These are phyloP conservation scores for Penicillium mononematosum DNA, from an alignment of 495 filamentous ascomycete genomes.

Conservation along the genomic window DNA sequence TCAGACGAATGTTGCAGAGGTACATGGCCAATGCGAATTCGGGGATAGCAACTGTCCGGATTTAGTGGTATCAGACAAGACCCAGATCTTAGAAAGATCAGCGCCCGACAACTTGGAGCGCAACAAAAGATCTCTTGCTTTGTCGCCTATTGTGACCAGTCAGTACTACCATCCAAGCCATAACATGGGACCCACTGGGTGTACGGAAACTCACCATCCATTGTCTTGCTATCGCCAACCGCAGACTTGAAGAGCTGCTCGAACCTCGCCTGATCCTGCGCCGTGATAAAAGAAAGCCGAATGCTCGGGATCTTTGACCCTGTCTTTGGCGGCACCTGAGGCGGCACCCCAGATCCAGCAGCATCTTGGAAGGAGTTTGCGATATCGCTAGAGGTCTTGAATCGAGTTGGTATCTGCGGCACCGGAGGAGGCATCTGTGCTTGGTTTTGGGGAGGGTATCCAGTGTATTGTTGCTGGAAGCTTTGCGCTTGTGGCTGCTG, in stretches of 20 bases:
- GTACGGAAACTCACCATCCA: slow-evolving; percentile 59
- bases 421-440: slow-evolving; percentile 37
- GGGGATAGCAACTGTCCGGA: slow-evolving; percentile 92
- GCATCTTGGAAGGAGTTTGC: slow-evolving; percentile 73
- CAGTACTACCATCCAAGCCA: slow-evolving; percentile 15
- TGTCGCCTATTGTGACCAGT: slow-evolving; percentile 57
- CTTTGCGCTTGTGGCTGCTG: slow-evolving; percentile 39
- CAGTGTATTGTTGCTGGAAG: slow-evolving; percentile 42
- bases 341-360: slow-evolving; percentile 34
- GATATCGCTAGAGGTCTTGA: slow-evolving; percentile 78
- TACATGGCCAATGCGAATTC: slow-evolving; percentile 99
- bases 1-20: slow-evolving; percentile 89
- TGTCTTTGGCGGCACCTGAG: slow-evolving; percentile 55
- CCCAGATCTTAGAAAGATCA: slow-evolving; percentile 87
- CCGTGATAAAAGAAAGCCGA: slow-evolving; percentile 91
- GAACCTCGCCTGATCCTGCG: slow-evolving; percentile 93
- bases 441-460: slow-evolving; percentile 36
- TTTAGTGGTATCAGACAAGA: slow-evolving; percentile 94
- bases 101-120: slow-evolving; percentile 82
- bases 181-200: no score
- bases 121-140: slow-evolving; percentile 82
- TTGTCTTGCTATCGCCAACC: slow-evolving; percentile 78
- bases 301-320: slow-evolving; percentile 87
- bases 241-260: slow-evolving; percentile 98
- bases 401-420: slow-evolving; percentile 50